Percentiles rank a stretch among this genome's conserved stretches.
Conservation (phyloP, 2,329 filamentous ascomycete species). For the Aspergillus uvarum region DNA sequence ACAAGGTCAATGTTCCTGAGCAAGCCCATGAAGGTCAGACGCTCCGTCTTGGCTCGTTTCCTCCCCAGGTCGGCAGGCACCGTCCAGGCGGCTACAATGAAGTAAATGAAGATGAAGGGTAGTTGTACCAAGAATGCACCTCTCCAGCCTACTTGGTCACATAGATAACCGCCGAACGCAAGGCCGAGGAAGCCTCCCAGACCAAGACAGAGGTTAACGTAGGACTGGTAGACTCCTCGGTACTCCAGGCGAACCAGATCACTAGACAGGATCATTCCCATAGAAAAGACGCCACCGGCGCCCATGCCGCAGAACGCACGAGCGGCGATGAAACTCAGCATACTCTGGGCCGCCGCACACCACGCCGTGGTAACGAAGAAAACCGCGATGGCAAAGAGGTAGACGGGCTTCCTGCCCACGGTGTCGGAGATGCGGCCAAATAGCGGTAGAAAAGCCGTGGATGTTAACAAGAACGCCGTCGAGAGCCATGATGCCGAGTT, state of each 20-base stretch:
- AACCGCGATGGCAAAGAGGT: conserved; percentile 60
- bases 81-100: conserved; percentile 46
- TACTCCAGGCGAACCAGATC: conserved; percentile 74
- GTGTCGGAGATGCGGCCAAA: conserved; percentile 73
- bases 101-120: conserved; percentile 47
- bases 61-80: conserved; percentile 49
- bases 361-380: conserved; percentile 67
- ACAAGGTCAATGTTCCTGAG: conserved; percentile 52
- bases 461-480: conserved; percentile 74
- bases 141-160: conserved; percentile 43
- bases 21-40: conserved; percentile 42
- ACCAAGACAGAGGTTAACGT: conserved; percentile 41
- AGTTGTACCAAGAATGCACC: conserved; percentile 51
- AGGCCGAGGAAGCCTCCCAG: conserved; percentile 40
- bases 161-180: conserved; percentile 41
- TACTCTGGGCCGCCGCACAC: conserved; percentile 68
- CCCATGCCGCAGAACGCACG: conserved; percentile 70
- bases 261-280: conserved; percentile 60
- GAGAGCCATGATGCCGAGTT: conserved; percentile 82
- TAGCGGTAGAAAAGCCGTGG: conserved; percentile 72
- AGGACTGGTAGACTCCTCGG: conserved; percentile 45
- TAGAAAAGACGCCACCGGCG: conserved; percentile 69
- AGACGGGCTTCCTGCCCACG: conserved; percentile 67
- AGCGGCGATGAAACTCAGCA: conserved; percentile 69
- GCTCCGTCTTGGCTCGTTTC: conserved; percentile 43